Evolutionary conservation across 345 rosid genomes (phyloP).

Genomic region (Dipteronia sinensis): DNA sequence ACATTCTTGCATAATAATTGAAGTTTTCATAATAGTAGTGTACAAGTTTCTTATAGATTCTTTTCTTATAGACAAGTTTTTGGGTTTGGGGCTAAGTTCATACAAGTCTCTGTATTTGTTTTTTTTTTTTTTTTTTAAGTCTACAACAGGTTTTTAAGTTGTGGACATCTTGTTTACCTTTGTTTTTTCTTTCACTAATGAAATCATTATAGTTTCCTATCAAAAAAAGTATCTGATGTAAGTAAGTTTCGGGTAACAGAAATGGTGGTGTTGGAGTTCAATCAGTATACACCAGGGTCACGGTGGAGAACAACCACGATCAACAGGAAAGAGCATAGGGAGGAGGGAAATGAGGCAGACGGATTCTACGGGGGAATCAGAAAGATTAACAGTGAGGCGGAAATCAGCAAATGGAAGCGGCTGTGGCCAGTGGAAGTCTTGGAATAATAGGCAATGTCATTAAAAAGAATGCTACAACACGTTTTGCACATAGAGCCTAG

Average conservation of each 20-base stretch:
- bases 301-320: conserved; percentile 71
- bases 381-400: conserved; percentile 55
- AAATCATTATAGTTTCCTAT: too few species aligned
- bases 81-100: too few species aligned
- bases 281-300: conserved; percentile 68
- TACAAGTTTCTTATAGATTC: conserved; percentile 12
- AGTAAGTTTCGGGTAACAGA: conserved; percentile 46
- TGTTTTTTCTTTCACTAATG: too few species aligned
- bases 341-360: conserved; percentile 80
- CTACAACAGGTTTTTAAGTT: too few species aligned
- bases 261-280: conserved; percentile 58
- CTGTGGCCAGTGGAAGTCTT: conserved; percentile 69
- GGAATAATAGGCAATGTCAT: conserved; percentile 36
- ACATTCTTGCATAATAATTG: background rate
- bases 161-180: too few species aligned
- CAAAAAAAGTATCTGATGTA: background rate
- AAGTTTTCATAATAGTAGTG: background rate
- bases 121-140: too few species aligned
- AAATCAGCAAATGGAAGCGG: conserved; percentile 66
- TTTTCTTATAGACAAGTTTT: too few species aligned
- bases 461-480: too few species aligned
- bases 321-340: conserved; percentile 64
- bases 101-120: too few species aligned
- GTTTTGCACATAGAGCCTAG: too few species aligned
- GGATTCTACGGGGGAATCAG: conserved; percentile 93